Percentiles rank a stretch among this genome's conserved stretches.
phyloP scores from a whole-genome alignment of 164 flowering plant species.

The Tetracentron sinense region DNA sequence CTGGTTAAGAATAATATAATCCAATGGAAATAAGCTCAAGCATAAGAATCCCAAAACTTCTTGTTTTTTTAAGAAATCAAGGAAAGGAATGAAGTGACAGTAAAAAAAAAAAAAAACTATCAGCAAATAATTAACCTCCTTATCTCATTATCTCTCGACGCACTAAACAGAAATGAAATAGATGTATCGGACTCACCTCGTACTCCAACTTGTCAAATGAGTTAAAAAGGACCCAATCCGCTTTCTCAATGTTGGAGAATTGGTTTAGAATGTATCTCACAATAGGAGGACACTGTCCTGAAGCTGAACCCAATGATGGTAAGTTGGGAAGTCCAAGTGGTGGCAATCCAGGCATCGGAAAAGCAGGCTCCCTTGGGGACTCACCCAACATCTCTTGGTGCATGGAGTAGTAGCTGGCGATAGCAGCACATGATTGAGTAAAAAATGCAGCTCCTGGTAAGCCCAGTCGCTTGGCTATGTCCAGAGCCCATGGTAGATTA shows the following conservation, averaged over 20 bases:
- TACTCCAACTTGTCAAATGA: constrained; percentile 29
- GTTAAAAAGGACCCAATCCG: constrained; percentile 32
- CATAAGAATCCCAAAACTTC: neutral
- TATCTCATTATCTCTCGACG: too few species aligned
- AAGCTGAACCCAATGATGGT: constrained; percentile 20
- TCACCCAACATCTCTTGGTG: constrained; percentile 10
- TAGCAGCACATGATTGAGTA: constrained; percentile 4
- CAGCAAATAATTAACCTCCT: too few species aligned
- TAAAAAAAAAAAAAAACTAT: too few species aligned
- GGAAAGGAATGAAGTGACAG: too few species aligned
- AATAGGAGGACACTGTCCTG: constrained; percentile 5
- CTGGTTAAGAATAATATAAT: neutral
- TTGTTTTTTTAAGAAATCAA: too few species aligned
- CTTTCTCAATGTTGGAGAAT: constrained; percentile 20
- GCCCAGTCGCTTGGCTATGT: neutral
- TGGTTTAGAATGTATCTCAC: constrained; percentile 14
- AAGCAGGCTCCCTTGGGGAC: constrained; percentile 3
- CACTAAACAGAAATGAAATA: neutral
- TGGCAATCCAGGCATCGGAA: constrained; percentile 25
- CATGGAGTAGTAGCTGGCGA: constrained; percentile 3
- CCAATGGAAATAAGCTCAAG: too few species aligned
- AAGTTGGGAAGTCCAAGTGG: constrained; percentile 16
- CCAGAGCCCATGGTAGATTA: constrained; percentile 5
- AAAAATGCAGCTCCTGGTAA: constrained; percentile 5
- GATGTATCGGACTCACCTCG: constrained; percentile 27